These are phyloP conservation scores for Copromyces sp. DNA, from an alignment of 495 filamentous ascomycete species.

Conservation along the genomic window DNA sequence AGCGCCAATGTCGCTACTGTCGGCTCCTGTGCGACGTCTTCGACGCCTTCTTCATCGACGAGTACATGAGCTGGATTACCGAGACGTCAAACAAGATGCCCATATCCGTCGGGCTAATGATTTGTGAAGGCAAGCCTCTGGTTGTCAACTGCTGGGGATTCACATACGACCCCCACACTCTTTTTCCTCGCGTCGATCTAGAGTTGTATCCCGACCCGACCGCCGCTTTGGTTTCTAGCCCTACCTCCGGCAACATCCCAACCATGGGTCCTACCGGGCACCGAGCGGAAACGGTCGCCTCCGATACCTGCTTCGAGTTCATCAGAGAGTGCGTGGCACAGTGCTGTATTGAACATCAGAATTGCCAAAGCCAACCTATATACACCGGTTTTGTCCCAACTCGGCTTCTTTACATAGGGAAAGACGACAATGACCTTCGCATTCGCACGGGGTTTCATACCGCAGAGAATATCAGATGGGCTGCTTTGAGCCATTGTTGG, in stretches of 20 bases:
- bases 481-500: conserved; percentile 7
- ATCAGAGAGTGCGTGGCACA: neutral
- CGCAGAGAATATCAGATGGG: neutral
- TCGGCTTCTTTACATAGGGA: conserved; percentile 1
- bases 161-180: neutral
- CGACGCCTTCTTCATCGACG: neutral
- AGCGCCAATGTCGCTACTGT: neutral
- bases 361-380: neutral
- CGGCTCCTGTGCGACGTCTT: neutral
- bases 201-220: neutral
- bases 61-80: neutral
- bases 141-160: neutral
- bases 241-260: neutral
- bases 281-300: neutral
- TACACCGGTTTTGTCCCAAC: neutral
- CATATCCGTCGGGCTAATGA: neutral
- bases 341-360: neutral
- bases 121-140: neutral
- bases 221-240: neutral
- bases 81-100: neutral
- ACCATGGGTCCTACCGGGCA: neutral
- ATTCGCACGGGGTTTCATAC: neutral
- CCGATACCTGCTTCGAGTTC: neutral
- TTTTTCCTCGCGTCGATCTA: neutral
- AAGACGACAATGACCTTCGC: neutral